Conservation (phyloP, 805 yeast species). For the Metschnikowia lachancei region DNA sequence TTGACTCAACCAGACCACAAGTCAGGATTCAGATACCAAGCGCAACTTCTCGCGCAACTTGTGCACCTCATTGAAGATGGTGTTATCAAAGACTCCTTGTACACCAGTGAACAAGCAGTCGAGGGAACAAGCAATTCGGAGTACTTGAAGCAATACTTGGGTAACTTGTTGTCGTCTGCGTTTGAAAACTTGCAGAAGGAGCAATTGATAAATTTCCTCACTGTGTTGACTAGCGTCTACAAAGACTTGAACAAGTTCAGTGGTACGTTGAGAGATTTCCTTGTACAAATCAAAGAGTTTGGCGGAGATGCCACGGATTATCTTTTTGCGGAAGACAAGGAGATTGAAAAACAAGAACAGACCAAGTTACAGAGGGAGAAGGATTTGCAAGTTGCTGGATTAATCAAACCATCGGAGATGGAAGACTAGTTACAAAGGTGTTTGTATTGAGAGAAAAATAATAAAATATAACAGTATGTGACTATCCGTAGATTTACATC, state of each 20-base stretch:
- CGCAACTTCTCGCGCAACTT: slow-evolving; percentile 78
- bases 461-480: not conserved
- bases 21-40: slow-evolving; percentile 88
- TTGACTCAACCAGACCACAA: slow-evolving; percentile 97
- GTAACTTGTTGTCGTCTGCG: slow-evolving; percentile 78
- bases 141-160: slow-evolving; percentile 76
- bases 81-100: slow-evolving; percentile 74
- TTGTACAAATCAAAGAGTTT: slow-evolving; percentile 90
- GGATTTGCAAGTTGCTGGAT: slow-evolving; percentile 87
- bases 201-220: slow-evolving; percentile 78
- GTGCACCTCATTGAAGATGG: slow-evolving; percentile 78
- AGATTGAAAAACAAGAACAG: slow-evolving; percentile 68
- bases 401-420: slow-evolving; percentile 91
- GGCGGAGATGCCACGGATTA: slow-evolving; percentile 97
- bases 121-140: slow-evolving; percentile 79
- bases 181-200: slow-evolving; percentile 86
- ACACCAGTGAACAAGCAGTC: slow-evolving; percentile 76
- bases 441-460: not conserved
- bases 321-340: slow-evolving; percentile 90
- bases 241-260: slow-evolving; percentile 73
- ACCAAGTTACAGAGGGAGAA: slow-evolving; percentile 69
- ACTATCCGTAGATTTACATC: no score
- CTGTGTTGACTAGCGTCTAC: slow-evolving; percentile 71
- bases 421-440: slow-evolving; percentile 49
- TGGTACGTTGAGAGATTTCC: slow-evolving; percentile 87